phyloP scores from a whole-genome alignment of 345 rosid species.

The Raphanus raphanistrum region DNA sequence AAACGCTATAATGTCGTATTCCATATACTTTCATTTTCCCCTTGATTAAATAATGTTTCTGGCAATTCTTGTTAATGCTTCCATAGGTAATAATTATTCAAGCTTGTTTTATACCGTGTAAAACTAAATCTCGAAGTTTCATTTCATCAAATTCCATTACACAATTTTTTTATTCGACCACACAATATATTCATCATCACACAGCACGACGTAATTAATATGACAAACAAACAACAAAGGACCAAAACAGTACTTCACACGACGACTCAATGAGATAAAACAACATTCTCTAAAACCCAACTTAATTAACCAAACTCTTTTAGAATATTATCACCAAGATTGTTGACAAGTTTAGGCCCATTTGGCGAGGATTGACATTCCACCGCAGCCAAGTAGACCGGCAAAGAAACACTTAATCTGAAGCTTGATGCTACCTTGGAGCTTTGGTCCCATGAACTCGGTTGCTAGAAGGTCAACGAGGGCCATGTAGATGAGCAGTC shows the following conservation, averaged over 20 bases:
- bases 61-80: background rate
- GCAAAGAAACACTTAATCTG: constrained; percentile 50
- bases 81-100: background rate
- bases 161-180: background rate
- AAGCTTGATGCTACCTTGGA: constrained; percentile 64
- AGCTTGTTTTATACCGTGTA: background rate
- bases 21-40: background rate
- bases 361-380: constrained; percentile 64
- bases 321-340: background rate
- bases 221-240: background rate
- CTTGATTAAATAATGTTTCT: background rate
- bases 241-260: background rate
- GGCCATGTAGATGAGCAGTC: constrained; percentile 75
- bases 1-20: constrained; percentile 30
- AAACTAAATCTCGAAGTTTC: background rate
- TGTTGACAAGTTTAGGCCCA: constrained; percentile 47
- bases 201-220: background rate
- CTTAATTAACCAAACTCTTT: background rate
- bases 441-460: constrained; percentile 67
- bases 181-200: background rate
- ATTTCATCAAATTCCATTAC: background rate
- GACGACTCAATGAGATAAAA: background rate
- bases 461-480: constrained; percentile 62
- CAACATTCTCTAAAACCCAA: background rate
- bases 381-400: constrained; percentile 59